A percentile compares a stretch with the other conserved stretches of the same genome.
These are phyloP conservation scores for Cinnamomum chago DNA, from an alignment of 164 flowering plant genomes.

Conservation along the genomic window DNA sequence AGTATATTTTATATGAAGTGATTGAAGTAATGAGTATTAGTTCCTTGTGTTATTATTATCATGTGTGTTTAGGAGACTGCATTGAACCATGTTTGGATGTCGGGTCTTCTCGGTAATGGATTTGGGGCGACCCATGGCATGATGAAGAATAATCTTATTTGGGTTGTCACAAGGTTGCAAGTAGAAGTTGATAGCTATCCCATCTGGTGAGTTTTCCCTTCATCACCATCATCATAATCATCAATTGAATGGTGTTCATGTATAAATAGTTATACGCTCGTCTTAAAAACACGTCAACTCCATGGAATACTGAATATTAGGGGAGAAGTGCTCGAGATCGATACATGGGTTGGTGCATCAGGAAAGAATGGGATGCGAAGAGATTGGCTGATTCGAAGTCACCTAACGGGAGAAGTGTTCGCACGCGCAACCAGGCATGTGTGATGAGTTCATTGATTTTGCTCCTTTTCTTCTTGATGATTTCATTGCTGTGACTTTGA, in stretches of 20 bases:
- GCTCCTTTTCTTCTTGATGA: not conserved
- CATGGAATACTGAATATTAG: conserved; percentile 20
- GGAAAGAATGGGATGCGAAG: conserved; percentile 63
- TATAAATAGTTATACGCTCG: too few relatives aligned
- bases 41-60: not conserved
- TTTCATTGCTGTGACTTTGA: not conserved
- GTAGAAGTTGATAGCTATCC: conserved; percentile 48
- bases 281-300: not conserved
- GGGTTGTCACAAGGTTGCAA: conserved; percentile 59
- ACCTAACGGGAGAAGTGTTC: conserved; percentile 34
- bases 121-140: conserved; percentile 61
- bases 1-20: not conserved
- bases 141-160: conserved; percentile 48
- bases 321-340: conserved; percentile 63
- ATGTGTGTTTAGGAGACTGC: conserved; percentile 51
- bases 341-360: conserved; percentile 62
- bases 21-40: too few relatives aligned
- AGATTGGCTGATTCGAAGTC: conserved; percentile 53
- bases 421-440: conserved; percentile 53
- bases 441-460: not conserved
- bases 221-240: not conserved
- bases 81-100: conserved; percentile 56
- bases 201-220: conserved; percentile 32
- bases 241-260: not conserved
- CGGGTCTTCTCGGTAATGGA: conserved; percentile 52